Evolutionary conservation across 352 stramenopile genomes (phyloP).

Genomic region (Phytophthora foliorum): DNA sequence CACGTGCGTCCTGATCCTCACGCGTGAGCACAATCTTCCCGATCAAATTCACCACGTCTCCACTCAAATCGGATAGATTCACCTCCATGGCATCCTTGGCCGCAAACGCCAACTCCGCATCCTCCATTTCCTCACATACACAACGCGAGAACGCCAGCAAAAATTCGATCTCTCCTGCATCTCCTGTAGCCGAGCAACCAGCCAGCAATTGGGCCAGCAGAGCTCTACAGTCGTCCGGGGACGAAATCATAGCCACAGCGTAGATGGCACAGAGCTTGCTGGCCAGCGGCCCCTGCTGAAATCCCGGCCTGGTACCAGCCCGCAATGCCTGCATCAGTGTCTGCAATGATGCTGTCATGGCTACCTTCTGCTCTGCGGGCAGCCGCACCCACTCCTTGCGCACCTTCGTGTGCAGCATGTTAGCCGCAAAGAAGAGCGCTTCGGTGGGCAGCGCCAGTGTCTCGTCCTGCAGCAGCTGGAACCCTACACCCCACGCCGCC

Average conservation of each 20-base stretch:
- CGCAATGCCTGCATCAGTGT: conserved; percentile 44
- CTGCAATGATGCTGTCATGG: conserved; percentile 49
- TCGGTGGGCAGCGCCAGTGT: conserved; percentile 53
- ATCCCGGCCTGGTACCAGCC: conserved; percentile 32
- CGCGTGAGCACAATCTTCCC: conserved; percentile 56
- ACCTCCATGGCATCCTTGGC: conserved; percentile 76
- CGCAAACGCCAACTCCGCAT: conserved; percentile 65
- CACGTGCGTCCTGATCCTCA: conserved; percentile 37
- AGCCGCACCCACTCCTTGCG: conserved; percentile 73
- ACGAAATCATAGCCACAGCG: conserved; percentile 63
- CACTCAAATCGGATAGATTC: conserved; percentile 55
- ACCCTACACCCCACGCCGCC: conserved; percentile 56
- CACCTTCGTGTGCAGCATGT: conserved; percentile 80
- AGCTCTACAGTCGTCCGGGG: conserved; percentile 57
- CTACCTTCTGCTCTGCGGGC: conserved; percentile 40
- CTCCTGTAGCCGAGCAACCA: conserved; percentile 31
- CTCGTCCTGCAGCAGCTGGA: conserved; percentile 64
- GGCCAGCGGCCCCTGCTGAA: conserved; percentile 50
- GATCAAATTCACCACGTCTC: conserved; percentile 53
- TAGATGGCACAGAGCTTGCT: conserved; percentile 73
- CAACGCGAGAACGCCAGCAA: conserved; percentile 66
- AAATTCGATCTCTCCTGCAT: conserved; percentile 51
- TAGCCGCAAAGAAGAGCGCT: conserved; percentile 80
- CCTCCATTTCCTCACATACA: conserved; percentile 76
- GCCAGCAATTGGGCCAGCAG: conserved; percentile 48